Base-by-base conservation (phyloP, 108 stramenopile genomes). In the Phaeodactylum tricornutum region DNA sequence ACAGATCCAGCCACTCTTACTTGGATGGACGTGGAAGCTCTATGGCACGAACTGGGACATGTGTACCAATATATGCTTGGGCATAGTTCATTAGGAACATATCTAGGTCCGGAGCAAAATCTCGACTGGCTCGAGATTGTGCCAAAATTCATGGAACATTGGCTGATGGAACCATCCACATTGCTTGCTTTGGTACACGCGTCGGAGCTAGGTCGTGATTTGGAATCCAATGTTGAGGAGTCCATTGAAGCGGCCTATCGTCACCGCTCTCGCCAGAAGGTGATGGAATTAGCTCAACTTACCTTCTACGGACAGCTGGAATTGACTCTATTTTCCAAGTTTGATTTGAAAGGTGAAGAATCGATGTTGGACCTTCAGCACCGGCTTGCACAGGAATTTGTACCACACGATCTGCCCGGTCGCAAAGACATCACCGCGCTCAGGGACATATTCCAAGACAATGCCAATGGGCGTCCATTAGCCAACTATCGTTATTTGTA, bases 81-180 rank as follows among this genome's bases (percentile, higher is more conserved):
- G 5, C 15, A 46, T 11, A 22, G 21, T 2, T 4, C 4, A 4
- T 6, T 21, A 7, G 50, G 50, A 39, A 34, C 56, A 20, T 31
- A 47, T 22, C 5, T 34, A 1, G 56, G 45, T 8, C 35, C 46
- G 16, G 34, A 57, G 20, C 15, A 47, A 19, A 14, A 29, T 21
- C n/a, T 26, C 4, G 56, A 57, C 35, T 24, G 22, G 24, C 47
- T 46, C 15, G 56, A 57, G 26, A 33, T 45, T 15, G 19, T 57
- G 9, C 44, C 56, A n/a, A 19, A 47, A 14, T 57, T 47, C 33
- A 57, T 57, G 56, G 56, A 57, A 23, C 44, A 47, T 32, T 57
- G 56, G 56, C 21, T 57, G 30, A 15, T 47, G 26, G 44, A 57
- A 45, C 22, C 20, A 15, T 22, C 43, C 4, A 45, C 34, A 12